Evolutionary conservation across 805 yeast genomes (phyloP).

Genomic region (Wickerhamomyces chaumierensis): DNA sequence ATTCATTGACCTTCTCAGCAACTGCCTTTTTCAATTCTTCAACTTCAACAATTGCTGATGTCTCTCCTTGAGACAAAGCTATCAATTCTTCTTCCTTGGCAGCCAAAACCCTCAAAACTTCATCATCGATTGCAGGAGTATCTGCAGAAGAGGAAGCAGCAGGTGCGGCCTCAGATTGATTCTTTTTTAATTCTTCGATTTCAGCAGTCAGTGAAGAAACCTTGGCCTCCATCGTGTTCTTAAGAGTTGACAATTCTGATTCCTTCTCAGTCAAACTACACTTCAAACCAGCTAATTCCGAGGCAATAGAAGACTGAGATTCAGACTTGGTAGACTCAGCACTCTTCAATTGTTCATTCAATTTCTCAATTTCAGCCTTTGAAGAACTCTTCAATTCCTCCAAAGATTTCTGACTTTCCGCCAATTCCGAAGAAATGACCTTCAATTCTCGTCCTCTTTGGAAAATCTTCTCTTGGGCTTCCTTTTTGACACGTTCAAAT

Average conservation of each 20-base stretch:
- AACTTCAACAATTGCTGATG: constrained; percentile 6
- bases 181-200: constrained; percentile 6
- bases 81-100: neutral
- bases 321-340: neutral
- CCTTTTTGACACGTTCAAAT: constrained; percentile 12
- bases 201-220: constrained; percentile 1
- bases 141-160: neutral
- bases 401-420: constrained; percentile 10
- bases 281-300: neutral
- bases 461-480: constrained; percentile 20
- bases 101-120: neutral
- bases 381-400: constrained; percentile 4
- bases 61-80: neutral
- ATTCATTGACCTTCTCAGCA: constrained; percentile 1
- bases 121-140: neutral
- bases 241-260: neutral
- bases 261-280: neutral
- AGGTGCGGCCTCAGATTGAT: constrained; percentile 1
- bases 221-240: neutral
- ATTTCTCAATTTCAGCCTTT: neutral
- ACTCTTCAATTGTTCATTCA: neutral
- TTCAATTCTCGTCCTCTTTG: constrained; percentile 14
- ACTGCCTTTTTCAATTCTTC: constrained; percentile 5
- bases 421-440: constrained; percentile 8
- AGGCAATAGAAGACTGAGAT: neutral